Evolutionary conservation across 345 rosid genomes (phyloP).

Genomic region (Gossypioides kirkii): DNA sequence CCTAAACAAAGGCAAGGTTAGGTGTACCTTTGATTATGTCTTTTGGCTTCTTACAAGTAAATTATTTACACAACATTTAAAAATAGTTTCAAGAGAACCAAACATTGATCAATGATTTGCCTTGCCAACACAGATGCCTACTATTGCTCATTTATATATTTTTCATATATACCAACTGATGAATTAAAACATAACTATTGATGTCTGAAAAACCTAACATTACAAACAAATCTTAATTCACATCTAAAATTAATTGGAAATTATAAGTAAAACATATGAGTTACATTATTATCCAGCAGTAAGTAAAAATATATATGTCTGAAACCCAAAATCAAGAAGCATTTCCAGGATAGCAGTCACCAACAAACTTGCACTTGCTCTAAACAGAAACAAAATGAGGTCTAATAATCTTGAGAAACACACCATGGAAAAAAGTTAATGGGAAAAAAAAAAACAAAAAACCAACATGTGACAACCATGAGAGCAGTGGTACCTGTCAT

Average conservation of each 20-base stretch:
- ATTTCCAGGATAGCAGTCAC: neutral
- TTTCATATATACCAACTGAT: neutral
- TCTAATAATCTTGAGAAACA: neutral
- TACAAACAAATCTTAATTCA: neutral
- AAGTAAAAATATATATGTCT: neutral
- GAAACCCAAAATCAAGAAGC: neutral
- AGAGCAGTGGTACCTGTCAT: conserved; percentile 25
- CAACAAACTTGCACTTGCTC: neutral
- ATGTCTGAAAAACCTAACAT: neutral
- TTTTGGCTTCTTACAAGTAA: conserved; percentile 1
- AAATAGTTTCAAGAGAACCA: neutral
- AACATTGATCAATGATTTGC: neutral
- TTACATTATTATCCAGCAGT: neutral
- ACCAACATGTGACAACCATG: neutral
- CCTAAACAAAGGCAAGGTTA: conserved; percentile 7
- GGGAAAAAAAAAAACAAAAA: neutral
- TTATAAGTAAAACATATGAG: neutral
- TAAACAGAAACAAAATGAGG: neutral
- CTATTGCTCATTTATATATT: neutral
- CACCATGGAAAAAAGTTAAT: neutral
- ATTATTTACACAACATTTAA: neutral
- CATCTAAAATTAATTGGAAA: no score
- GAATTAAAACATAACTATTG: neutral
- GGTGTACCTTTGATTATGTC: conserved; percentile 3
- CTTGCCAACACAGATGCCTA: neutral